phyloP scores from a whole-genome alignment of 2,329 filamentous ascomycete species.

The Neonectria punicea region DNA sequence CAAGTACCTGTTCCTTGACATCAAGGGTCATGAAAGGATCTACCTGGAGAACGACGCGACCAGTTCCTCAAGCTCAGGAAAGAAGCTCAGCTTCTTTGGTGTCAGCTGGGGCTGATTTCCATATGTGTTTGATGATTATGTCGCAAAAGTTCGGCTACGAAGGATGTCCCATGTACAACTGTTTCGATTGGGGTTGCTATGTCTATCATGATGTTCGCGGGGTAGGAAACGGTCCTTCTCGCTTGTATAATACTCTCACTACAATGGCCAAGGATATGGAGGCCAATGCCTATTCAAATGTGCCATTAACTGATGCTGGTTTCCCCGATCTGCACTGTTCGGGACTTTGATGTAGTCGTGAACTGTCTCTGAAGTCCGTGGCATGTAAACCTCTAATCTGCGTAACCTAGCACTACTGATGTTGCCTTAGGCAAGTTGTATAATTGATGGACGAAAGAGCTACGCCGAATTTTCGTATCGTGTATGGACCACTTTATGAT shows the following conservation, averaged over 20 bases:
- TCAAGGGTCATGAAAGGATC: conserved; percentile 74
- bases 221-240: background rate
- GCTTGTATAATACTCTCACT: background rate
- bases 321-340: no score
- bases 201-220: background rate
- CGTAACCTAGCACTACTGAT: background rate
- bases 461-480: background rate
- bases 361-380: background rate
- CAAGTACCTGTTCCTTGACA: conserved; percentile 81
- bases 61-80: conserved; percentile 47
- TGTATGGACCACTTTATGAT: background rate
- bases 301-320: background rate
- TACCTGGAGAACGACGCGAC: conserved; percentile 72
- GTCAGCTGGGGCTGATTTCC: conserved; percentile 63
- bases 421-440: no score
- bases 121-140: background rate
- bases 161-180: conserved; percentile 6
- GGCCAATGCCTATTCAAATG: background rate
- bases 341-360: background rate
- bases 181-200: background rate
- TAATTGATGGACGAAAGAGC: background rate
- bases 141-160: conserved; percentile 1
- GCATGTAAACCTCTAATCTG: background rate
- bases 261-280: background rate
- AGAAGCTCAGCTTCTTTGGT: conserved; percentile 68